phyloP scores from a whole-genome alignment of 1,284 basidiomycete genomes.

The Singerocomus inundabilis region DNA sequence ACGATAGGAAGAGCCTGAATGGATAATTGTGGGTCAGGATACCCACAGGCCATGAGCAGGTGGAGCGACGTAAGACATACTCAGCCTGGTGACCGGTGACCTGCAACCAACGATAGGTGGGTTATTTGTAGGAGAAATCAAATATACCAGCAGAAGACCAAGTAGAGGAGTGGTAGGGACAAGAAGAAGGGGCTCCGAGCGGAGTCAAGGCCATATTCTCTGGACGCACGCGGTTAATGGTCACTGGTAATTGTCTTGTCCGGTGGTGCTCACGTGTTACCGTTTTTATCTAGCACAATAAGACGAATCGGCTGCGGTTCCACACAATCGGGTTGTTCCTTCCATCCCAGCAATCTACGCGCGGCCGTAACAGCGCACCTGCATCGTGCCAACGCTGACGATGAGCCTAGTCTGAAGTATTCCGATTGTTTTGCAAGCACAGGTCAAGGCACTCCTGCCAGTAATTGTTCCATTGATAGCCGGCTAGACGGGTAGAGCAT shows the following conservation, averaged over 20 bases:
- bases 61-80: not conserved
- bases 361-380: too few species aligned
- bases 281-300: slow-evolving; percentile 26
- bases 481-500: too few species aligned
- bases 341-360: too few species aligned
- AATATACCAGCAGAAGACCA: not conserved
- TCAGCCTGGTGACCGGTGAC: not conserved
- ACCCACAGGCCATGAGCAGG: not conserved
- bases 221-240: slow-evolving; percentile 1
- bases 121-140: not conserved
- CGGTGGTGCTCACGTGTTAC: slow-evolving; percentile 3
- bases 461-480: too few species aligned
- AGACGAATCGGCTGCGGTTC: slow-evolving; percentile 10
- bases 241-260: slow-evolving; percentile 24
- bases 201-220: slow-evolving; percentile 15
- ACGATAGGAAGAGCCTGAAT: not conserved
- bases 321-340: too few species aligned
- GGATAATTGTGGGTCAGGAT: slow-evolving; percentile 4
- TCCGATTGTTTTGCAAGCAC: too few species aligned
- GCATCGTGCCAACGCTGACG: too few species aligned
- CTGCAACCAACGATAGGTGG: not conserved
- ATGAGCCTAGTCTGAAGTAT: too few species aligned
- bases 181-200: not conserved
- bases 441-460: too few species aligned
- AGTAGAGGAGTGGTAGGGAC: slow-evolving; percentile 1